Conservation (phyloP, 306 rosid species). For the Quercus ilex region DNA sequence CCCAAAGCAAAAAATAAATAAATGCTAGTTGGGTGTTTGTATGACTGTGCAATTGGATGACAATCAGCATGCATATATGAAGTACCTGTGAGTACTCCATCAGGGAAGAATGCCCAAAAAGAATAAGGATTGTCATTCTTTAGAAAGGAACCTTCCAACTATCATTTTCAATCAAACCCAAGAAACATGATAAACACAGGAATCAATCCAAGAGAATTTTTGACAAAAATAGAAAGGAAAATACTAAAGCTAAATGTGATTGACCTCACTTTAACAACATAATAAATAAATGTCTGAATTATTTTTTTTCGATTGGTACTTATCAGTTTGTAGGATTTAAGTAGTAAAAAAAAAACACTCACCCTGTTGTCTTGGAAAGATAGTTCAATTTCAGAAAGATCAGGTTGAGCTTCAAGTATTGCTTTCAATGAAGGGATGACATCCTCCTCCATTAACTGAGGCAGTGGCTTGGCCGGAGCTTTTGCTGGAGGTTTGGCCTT, state of each 20-base stretch:
- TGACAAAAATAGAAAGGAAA: no score
- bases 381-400: slow-evolving; percentile 63
- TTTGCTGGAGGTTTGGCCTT: slow-evolving; percentile 72
- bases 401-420: slow-evolving; percentile 65
- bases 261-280: no score
- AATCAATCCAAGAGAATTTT: no score
- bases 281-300: no score
- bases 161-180: slow-evolving; percentile 18
- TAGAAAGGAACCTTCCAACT: slow-evolving; percentile 86
- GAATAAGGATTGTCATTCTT: slow-evolving; percentile 59
- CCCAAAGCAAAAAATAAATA: slow-evolving; percentile 7
- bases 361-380: slow-evolving; percentile 72
- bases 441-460: slow-evolving; percentile 90
- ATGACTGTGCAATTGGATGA: background rate
- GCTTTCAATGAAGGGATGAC: slow-evolving; percentile 75
- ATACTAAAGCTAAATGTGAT: no score
- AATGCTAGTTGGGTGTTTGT: background rate
- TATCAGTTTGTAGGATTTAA: no score
- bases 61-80: background rate
- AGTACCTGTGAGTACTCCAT: slow-evolving; percentile 65
- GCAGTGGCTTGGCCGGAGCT: slow-evolving; percentile 65
- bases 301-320: no score
- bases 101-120: slow-evolving; percentile 92
- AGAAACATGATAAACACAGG: background rate
- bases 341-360: background rate